Conservation (phyloP, 306 rosid genomes). For the Senna tora region DNA sequence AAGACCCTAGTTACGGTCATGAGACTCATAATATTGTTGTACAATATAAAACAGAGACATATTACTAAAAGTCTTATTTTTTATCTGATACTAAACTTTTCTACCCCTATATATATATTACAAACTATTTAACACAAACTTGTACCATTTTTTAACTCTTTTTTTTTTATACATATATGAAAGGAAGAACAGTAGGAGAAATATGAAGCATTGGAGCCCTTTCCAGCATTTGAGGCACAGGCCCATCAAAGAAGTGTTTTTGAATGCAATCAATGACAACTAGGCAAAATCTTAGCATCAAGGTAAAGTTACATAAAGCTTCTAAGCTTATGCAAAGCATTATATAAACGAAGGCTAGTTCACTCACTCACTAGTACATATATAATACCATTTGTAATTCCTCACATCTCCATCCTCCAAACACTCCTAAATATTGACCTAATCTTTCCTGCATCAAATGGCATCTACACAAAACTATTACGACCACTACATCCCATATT, state of each 20-base stretch:
- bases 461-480: background rate
- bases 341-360: background rate
- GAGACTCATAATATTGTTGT: constrained; percentile 1
- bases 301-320: constrained; percentile 33
- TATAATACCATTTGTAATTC: background rate
- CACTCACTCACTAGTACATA: background rate
- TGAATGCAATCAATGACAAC: constrained; percentile 35
- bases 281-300: constrained; percentile 31
- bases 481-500: constrained; percentile 4
- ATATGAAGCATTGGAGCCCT: background rate
- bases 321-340: constrained; percentile 29
- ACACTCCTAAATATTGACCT: background rate
- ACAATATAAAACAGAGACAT: background rate
- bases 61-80: no score
- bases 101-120: no score
- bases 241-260: constrained; percentile 19
- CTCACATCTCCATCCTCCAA: background rate
- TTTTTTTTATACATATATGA: no score
- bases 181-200: background rate
- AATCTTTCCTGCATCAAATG: constrained; percentile 10
- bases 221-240: background rate
- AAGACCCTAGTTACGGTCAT: background rate
- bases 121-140: no score
- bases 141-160: background rate
- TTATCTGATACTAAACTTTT: no score